Conservation (phyloP, 2,329 filamentous ascomycete genomes). For the Thelonectria rubi region DNA sequence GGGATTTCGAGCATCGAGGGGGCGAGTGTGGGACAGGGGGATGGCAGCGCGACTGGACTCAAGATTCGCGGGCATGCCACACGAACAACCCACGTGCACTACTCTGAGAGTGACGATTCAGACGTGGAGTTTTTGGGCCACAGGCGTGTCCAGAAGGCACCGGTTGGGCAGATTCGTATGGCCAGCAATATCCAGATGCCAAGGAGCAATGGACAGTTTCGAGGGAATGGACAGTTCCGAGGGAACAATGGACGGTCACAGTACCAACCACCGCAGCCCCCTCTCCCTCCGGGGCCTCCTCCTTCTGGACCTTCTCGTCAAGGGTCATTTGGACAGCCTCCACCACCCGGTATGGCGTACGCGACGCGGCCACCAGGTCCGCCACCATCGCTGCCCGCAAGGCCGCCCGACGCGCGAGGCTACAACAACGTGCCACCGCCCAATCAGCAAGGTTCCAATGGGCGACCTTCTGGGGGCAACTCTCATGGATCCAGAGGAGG, state of each 20-base stretch:
- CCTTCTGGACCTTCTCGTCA: slow-evolving; percentile 41
- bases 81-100: slow-evolving; percentile 52
- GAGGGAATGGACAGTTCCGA: slow-evolving; percentile 31
- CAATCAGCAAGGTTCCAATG: slow-evolving; percentile 28
- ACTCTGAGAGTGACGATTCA: slow-evolving; percentile 59
- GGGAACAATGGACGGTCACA: too few relatives aligned
- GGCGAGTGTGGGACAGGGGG: slow-evolving; percentile 35
- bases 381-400: slow-evolving; percentile 43
- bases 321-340: slow-evolving; percentile 35
- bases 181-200: slow-evolving; percentile 54
- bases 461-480: slow-evolving; percentile 28
- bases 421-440: slow-evolving; percentile 45
- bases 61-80: slow-evolving; percentile 48
- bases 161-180: slow-evolving; percentile 50
- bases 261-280: slow-evolving; percentile 43
- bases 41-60: slow-evolving; percentile 37
- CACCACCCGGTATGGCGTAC: slow-evolving; percentile 38
- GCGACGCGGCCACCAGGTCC: slow-evolving; percentile 29
- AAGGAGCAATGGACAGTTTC: slow-evolving; percentile 22
- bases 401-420: slow-evolving; percentile 41
- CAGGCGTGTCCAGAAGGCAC: slow-evolving; percentile 44
- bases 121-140: slow-evolving; percentile 55
- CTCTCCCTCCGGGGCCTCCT: slow-evolving; percentile 52
- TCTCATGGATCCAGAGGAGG: slow-evolving; percentile 32
- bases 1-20: slow-evolving; percentile 51